phyloP scores from a whole-genome alignment of 2,329 filamentous ascomycete species.

The Epichloe coenophiala region DNA sequence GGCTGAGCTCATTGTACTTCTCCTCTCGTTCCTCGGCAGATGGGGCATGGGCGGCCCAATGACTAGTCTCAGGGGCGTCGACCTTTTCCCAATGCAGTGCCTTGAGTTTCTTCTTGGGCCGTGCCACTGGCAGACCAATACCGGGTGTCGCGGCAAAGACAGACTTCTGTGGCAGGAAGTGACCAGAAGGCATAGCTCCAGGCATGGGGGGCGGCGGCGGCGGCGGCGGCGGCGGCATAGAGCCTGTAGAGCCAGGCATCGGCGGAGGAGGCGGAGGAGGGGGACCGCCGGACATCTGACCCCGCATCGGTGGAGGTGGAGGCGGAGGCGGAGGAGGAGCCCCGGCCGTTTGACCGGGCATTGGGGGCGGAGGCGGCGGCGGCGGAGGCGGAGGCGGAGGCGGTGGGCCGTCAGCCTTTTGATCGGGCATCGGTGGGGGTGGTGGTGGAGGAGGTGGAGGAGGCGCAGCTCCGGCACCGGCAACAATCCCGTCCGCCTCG shows the following conservation, averaged over 20 bases:
- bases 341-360: conserved; percentile 23
- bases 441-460: conserved; percentile 20
- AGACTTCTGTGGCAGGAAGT: conserved; percentile 57
- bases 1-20: conserved; percentile 85
- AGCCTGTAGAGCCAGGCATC: conserved; percentile 29
- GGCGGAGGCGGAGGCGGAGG: conserved; percentile 9
- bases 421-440: conserved; percentile 35
- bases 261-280: conserved; percentile 18
- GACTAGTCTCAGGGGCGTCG: conserved; percentile 77
- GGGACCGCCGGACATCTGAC: conserved; percentile 10
- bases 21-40: conserved; percentile 86
- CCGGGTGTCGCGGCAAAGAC: conserved; percentile 39
- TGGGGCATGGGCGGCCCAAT: conserved; percentile 79
- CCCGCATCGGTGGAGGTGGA: conserved; percentile 35
- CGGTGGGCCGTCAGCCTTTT: not conserved
- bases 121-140: conserved; percentile 62
- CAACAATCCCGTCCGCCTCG: conserved; percentile 41
- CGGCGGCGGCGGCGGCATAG: conserved; percentile 22
- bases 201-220: conserved; percentile 53
- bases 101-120: conserved; percentile 99
- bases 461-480: conserved; percentile 18
- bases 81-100: conserved; percentile 99
- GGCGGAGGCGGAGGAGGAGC: conserved; percentile 24
- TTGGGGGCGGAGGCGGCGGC: conserved; percentile 17
- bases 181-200: conserved; percentile 52